A percentile compares a stretch with the other conserved stretches of the same genome.
These are phyloP conservation scores for Rhodotorula toruloides DNA, from an alignment of 768 basidiomycete genomes.

Conservation along the genomic window DNA sequence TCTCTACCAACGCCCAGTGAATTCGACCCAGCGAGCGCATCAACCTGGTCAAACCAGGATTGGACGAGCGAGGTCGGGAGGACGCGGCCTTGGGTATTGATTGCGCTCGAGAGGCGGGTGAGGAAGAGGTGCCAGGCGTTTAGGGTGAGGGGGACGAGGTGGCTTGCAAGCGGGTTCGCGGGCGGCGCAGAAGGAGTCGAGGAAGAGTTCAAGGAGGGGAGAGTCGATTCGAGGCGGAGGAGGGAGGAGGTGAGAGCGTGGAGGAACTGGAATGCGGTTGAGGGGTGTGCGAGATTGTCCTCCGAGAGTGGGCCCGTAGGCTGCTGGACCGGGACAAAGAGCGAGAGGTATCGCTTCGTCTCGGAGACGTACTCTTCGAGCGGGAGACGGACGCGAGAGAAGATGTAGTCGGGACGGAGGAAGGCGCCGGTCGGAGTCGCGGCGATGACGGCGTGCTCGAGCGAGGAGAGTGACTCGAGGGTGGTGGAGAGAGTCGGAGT, in stretches of 20 bases:
- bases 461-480: constrained; percentile 1
- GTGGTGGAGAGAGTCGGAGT: constrained; percentile 22
- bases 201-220: constrained; percentile 17
- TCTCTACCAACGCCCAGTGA: too few relatives aligned
- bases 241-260: constrained; percentile 33
- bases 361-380: constrained; percentile 39
- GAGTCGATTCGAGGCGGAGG: constrained; percentile 33
- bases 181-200: constrained; percentile 2
- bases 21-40: too few relatives aligned
- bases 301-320: neutral
- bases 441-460: constrained; percentile 25
- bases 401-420: constrained; percentile 36
- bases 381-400: constrained; percentile 32
- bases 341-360: constrained; percentile 10
- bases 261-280: constrained; percentile 40
- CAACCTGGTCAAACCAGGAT: constrained; percentile 34
- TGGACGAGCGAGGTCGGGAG: constrained; percentile 26
- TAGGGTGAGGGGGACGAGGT: constrained; percentile 35
- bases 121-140: constrained; percentile 41
- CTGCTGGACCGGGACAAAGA: constrained; percentile 24
- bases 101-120: constrained; percentile 21
- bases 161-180: constrained; percentile 19
- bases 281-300: constrained; percentile 34
- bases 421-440: constrained; percentile 37
- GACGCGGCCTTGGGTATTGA: constrained; percentile 40